Percentiles rank a stretch among this genome's conserved stretches.
phyloP scores from a whole-genome alignment of 306 rosid species.

The Malus fusca region DNA sequence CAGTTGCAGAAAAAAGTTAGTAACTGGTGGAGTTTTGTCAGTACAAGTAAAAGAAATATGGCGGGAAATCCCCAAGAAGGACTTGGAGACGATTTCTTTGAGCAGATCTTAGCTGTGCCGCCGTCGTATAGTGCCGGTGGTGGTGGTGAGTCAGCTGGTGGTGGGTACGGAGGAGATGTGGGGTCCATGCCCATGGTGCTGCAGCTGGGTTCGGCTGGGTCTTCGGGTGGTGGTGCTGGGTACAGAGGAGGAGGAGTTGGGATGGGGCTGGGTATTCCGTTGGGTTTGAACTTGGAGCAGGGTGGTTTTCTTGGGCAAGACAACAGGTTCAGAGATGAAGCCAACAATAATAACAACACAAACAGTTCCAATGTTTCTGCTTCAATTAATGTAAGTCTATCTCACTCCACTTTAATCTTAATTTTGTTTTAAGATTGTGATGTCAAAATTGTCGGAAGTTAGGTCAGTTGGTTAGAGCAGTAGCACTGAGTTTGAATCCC shows the following conservation, averaged over 20 bases:
- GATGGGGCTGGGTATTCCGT: conserved; percentile 61
- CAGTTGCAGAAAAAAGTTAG: neutral
- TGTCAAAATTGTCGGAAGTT: neutral
- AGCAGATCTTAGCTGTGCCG: conserved; percentile 76
- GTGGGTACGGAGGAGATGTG: conserved; percentile 28
- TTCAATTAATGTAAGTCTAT: conserved; percentile 44
- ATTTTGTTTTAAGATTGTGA: neutral
- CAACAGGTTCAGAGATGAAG: conserved; percentile 33
- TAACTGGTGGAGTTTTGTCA: neutral
- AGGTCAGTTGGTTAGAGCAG: too few species aligned
- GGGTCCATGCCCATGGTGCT: conserved; percentile 48
- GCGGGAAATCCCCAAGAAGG: conserved; percentile 71
- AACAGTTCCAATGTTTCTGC: conserved; percentile 34
- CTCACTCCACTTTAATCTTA: neutral
- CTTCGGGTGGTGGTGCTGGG: conserved; percentile 16
- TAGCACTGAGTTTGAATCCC: too few species aligned
- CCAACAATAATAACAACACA: conserved; percentile 5
- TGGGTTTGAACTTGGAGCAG: conserved; percentile 80
- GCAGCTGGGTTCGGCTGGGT: conserved; percentile 49
- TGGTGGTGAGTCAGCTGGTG: conserved; percentile 22
- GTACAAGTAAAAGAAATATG: conserved; percentile 23
- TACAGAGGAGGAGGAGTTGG: conserved; percentile 33
- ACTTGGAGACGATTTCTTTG: conserved; percentile 79
- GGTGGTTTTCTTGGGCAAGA: conserved; percentile 43
- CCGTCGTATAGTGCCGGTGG: conserved; percentile 16